Evolutionary conservation across 2,329 filamentous ascomycete species (phyloP).

Genomic region (Cercospora janseana): DNA sequence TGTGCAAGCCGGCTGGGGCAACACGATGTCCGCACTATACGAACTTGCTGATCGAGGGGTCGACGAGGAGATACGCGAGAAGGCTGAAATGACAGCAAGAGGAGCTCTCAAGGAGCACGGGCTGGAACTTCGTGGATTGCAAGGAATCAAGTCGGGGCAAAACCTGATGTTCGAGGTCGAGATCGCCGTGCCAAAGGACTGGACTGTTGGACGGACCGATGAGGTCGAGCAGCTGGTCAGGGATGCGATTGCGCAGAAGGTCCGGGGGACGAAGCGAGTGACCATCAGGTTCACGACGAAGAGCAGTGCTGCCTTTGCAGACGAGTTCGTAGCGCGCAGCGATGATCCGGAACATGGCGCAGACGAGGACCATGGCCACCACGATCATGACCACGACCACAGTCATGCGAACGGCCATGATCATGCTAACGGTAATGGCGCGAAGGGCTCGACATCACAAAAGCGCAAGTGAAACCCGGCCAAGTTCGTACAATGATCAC

Average conservation of each 20-base stretch:
- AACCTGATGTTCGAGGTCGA: conserved; percentile 94
- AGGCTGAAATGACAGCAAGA: conserved; percentile 62
- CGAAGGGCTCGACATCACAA: conserved; percentile 9
- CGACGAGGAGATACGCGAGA: conserved; percentile 75
- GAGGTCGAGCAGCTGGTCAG: conserved; percentile 72
- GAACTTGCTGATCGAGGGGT: conserved; percentile 91
- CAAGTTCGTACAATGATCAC: too few species aligned
- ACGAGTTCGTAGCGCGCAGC: conserved; percentile 58
- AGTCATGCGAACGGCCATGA: conserved; percentile 31
- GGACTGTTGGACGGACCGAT: conserved; percentile 70
- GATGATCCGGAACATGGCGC: conserved; percentile 20
- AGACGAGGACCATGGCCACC: conserved; percentile 24
- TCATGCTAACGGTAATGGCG: conserved; percentile 20
- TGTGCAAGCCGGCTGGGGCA: conserved; percentile 81
- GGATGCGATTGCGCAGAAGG: conserved; percentile 68
- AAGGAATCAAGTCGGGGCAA: conserved; percentile 91
- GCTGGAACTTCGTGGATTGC: conserved; percentile 72
- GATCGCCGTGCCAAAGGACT: conserved; percentile 71
- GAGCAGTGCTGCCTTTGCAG: conserved; percentile 55
- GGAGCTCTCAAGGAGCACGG: conserved; percentile 25
- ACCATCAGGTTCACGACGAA: conserved; percentile 75
- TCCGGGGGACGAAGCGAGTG: conserved; percentile 80
- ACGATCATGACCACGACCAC: conserved; percentile 29
- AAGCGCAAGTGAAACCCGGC: conserved; percentile 28
- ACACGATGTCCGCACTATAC: conserved; percentile 76